These are phyloP conservation scores for Xylaria arbuscula DNA, from an alignment of 2,329 filamentous ascomycete genomes.

Conservation along the genomic window DNA sequence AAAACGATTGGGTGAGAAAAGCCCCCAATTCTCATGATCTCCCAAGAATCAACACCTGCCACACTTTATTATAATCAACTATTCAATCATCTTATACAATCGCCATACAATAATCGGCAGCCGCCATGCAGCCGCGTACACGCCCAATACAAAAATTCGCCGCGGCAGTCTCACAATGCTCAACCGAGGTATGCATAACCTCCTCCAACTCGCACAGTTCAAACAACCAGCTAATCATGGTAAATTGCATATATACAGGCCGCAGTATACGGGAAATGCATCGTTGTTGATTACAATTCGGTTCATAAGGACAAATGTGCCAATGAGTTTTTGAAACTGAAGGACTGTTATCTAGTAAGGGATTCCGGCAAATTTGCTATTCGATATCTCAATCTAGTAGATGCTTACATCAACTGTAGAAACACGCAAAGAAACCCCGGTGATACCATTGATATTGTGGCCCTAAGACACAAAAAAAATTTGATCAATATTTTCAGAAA, in stretches of 20 bases:
- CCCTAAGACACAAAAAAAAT: not conserved
- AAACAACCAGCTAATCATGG: conserved; percentile 23
- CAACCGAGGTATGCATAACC: conserved; percentile 58
- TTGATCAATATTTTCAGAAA: not conserved
- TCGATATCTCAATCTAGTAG: not conserved
- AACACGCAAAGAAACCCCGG: conserved; percentile 62
- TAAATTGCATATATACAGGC: conserved; percentile 64
- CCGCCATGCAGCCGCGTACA: conserved; percentile 45
- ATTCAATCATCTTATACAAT: not conserved
- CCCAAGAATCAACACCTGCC: not conserved
- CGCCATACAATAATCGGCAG: conserved; percentile 1
- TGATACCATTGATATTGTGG: conserved; percentile 22
- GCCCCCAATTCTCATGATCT: not conserved
- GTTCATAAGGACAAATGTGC: conserved; percentile 91
- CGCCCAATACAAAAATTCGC: conserved; percentile 68
- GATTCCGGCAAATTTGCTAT: conserved; percentile 48
- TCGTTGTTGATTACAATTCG: conserved; percentile 88
- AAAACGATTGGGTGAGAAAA: conserved; percentile 8
- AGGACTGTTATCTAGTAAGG: conserved; percentile 84
- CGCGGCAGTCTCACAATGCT: conserved; percentile 65
- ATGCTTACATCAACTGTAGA: conserved; percentile 51
- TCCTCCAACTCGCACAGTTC: not conserved
- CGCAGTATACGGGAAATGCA: conserved; percentile 88
- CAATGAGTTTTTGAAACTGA: conserved; percentile 84
- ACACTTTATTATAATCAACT: conserved; percentile 7